Conservation (phyloP, 164 flowering plant genomes). For the Piper betle region DNA sequence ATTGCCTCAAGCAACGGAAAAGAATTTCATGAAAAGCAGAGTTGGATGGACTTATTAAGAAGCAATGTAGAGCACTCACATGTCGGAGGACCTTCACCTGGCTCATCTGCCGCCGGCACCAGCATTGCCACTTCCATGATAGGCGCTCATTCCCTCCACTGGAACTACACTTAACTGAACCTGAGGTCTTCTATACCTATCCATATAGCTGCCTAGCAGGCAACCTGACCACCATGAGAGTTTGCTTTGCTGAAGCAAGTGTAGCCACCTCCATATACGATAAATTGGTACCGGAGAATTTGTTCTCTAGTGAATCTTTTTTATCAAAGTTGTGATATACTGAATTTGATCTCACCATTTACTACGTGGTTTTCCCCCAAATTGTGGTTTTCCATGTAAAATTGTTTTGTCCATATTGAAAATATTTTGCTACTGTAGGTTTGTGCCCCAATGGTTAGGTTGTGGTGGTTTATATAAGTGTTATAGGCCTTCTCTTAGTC, state of each 20-base stretch:
- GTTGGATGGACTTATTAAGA: too few species aligned
- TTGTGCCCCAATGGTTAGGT: too few species aligned
- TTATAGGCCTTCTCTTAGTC: too few species aligned
- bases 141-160: not conserved
- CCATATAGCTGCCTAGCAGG: not conserved
- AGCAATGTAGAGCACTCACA: too few species aligned
- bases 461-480: too few species aligned
- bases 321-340: not conserved
- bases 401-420: too few species aligned
- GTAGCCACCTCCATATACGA: not conserved
- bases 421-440: too few species aligned
- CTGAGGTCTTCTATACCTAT: slow-evolving; percentile 1
- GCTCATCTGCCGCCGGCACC: not conserved
- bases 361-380: too few species aligned
- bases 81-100: not conserved
- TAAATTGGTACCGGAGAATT: too few species aligned
- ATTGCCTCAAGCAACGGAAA: not conserved
- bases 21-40: not conserved
- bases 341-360: not conserved
- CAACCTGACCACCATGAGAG: not conserved
- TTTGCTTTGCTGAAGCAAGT: not conserved
- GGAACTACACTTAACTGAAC: not conserved
- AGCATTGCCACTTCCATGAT: not conserved
- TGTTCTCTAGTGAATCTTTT: too few species aligned
- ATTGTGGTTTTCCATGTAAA: too few species aligned